phyloP scores from a whole-genome alignment of 2,329 filamentous ascomycete genomes.

The Rugonectria rugulosa region DNA sequence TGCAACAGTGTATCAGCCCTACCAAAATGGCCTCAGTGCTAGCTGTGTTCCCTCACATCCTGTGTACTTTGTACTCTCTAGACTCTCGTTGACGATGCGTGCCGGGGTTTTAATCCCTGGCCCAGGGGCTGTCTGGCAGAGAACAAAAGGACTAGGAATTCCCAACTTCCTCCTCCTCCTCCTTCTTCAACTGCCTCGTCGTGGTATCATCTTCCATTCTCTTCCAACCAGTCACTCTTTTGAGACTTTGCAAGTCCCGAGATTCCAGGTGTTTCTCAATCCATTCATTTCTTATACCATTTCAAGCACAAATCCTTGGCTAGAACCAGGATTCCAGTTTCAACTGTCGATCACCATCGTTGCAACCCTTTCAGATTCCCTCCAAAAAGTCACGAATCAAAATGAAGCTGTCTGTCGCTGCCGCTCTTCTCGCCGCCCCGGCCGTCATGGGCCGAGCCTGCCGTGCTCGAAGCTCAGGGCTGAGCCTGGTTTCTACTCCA shows the following conservation, averaged over 20 bases:
- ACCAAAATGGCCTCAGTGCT: constrained; percentile 34
- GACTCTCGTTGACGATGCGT: constrained; percentile 12
- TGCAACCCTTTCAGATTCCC: neutral
- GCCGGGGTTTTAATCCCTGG: constrained; percentile 19
- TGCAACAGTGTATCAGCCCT: constrained; percentile 36
- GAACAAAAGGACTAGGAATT: constrained; percentile 2
- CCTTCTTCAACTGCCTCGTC: constrained; percentile 10
- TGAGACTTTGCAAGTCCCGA: constrained; percentile 17
- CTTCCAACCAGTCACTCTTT: constrained; percentile 29
- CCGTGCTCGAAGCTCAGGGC: constrained; percentile 22
- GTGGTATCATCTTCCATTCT: constrained; percentile 16
- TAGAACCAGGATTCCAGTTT: constrained; percentile 25
- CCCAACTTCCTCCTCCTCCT: neutral
- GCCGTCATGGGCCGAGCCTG: constrained; percentile 39
- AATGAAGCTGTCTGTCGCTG: constrained; percentile 38
- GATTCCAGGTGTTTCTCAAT: constrained; percentile 23
- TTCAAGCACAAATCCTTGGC: constrained; percentile 23
- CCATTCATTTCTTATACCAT: constrained; percentile 11
- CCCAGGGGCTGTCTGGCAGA: neutral
- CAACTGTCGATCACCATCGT: neutral
- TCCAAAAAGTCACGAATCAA: constrained; percentile 12
- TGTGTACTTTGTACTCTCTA: no score
- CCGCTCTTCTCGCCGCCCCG: constrained; percentile 34
- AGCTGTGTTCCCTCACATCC: neutral
- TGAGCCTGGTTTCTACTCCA: constrained; percentile 1